Conservation (phyloP, 306 rosid genomes). For the Cyclanthera cordifolia region DNA sequence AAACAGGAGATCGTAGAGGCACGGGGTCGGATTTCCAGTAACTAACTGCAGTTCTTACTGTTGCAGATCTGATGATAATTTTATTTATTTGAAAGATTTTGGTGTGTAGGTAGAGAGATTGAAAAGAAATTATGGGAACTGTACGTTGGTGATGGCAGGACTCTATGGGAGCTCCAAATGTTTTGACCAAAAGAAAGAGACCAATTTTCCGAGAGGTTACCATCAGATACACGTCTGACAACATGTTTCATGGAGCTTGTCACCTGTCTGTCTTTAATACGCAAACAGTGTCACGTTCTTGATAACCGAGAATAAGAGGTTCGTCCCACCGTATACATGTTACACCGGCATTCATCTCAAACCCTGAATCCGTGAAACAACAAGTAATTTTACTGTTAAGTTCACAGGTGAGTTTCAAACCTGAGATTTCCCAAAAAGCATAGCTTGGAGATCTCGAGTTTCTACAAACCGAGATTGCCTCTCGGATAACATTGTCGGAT, state of each 20-base stretch:
- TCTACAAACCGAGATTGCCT: too few species aligned
- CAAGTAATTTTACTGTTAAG: too few species aligned
- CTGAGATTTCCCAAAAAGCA: too few species aligned
- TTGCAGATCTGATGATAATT: not conserved
- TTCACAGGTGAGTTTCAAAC: too few species aligned
- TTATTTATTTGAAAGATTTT: not conserved
- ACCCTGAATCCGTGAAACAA: too few species aligned
- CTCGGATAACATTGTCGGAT: too few species aligned
- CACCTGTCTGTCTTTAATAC: slow-evolving; percentile 11
- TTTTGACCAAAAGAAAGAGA: slow-evolving; percentile 2
- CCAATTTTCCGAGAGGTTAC: slow-evolving; percentile 7
- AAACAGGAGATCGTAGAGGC: not conserved
- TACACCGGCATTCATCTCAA: too few species aligned
- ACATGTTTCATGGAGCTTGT: slow-evolving; percentile 15
- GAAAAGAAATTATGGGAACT: not conserved
- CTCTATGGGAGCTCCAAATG: not conserved
- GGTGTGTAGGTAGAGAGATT: not conserved
- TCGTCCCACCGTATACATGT: too few species aligned
- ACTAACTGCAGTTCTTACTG: not conserved
- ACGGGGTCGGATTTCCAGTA: not conserved
- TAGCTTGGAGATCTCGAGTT: too few species aligned
- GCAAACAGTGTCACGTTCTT: not conserved
- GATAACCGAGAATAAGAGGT: too few species aligned
- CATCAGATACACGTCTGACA: slow-evolving; percentile 12
- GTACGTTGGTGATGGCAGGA: slow-evolving; percentile 4